Evolutionary conservation across 2,329 filamentous ascomycete species (phyloP).

Genomic region (Xylariaceae sp.): DNA sequence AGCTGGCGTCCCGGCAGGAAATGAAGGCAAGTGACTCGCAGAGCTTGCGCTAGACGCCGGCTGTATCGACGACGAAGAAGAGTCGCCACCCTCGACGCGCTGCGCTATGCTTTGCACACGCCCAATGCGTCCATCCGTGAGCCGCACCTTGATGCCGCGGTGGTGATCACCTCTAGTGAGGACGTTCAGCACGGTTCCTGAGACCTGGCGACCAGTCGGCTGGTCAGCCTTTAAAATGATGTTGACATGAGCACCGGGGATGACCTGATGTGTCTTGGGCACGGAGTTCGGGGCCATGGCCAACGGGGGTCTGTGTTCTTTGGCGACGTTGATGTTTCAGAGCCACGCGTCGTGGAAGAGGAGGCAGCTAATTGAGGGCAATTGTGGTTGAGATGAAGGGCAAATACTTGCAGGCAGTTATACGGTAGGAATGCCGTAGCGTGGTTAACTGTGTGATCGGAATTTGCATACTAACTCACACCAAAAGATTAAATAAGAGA

Average conservation of each 20-base stretch:
- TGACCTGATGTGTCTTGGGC: slow-evolving; percentile 47
- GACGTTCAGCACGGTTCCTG: slow-evolving; percentile 60
- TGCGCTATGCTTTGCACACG: slow-evolving; percentile 60
- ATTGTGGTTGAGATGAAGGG: background rate
- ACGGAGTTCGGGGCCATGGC: slow-evolving; percentile 28
- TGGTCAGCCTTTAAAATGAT: slow-evolving; percentile 75
- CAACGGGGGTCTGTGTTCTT: background rate
- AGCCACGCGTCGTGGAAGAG: background rate
- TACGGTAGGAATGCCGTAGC: background rate
- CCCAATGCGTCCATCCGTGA: slow-evolving; percentile 66
- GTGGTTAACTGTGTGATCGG: background rate
- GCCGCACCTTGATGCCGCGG: slow-evolving; percentile 71
- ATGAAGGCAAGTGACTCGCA: slow-evolving; percentile 9
- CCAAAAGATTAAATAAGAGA: no score
- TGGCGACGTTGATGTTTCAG: background rate
- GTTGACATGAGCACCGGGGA: slow-evolving; percentile 59
- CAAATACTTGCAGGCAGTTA: background rate
- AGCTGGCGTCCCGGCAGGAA: background rate
- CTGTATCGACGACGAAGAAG: background rate
- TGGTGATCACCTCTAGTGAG: slow-evolving; percentile 71
- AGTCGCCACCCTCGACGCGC: background rate
- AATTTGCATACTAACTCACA: background rate
- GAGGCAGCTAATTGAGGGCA: background rate
- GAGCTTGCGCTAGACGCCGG: slow-evolving; percentile 11
- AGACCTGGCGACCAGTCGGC: slow-evolving; percentile 64